Percentiles rank a stretch among this genome's conserved stretches.
phyloP scores from a whole-genome alignment of 2,329 filamentous ascomycete species.

The Talaromyces sp. region DNA sequence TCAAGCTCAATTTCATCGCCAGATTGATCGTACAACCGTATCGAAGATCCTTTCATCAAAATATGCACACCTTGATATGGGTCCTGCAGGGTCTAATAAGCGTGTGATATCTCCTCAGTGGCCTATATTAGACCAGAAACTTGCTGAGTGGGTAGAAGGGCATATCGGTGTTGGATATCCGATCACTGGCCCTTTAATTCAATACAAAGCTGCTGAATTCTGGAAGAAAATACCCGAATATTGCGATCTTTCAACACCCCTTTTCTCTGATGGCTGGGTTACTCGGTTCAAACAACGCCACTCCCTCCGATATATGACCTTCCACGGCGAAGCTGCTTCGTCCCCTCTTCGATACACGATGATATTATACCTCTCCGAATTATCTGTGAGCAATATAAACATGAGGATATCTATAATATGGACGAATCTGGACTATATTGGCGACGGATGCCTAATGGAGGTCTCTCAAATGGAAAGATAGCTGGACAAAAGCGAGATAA shows the following conservation, averaged over 20 bases:
- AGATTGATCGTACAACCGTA: not conserved
- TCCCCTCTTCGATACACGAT: conserved; percentile 1
- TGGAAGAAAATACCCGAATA: no score
- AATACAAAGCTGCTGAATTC: no score
- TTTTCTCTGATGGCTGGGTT: not conserved
- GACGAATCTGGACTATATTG: conserved; percentile 4
- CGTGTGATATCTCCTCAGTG: not conserved
- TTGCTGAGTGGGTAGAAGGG: no score
- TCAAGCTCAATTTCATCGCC: not conserved
- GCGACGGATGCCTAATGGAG: not conserved
- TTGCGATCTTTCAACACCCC: not conserved
- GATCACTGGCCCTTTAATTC: no score
- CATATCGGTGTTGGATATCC: no score
- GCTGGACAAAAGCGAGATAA: not conserved
- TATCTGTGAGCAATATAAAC: not conserved
- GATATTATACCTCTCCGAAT: not conserved
- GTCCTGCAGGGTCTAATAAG: not conserved
- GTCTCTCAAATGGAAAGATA: not conserved
- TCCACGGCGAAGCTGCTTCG: conserved; percentile 4
- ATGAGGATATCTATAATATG: conserved; percentile 5
- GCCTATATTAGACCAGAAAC: no score
- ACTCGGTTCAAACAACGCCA: conserved; percentile 7
- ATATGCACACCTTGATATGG: not conserved
- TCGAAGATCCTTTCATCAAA: not conserved
- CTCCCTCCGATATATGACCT: conserved; percentile 3